Evolutionary conservation across 371 early-diverging fungal genomes (phyloP).

Genomic region (Smittium culicis): DNA sequence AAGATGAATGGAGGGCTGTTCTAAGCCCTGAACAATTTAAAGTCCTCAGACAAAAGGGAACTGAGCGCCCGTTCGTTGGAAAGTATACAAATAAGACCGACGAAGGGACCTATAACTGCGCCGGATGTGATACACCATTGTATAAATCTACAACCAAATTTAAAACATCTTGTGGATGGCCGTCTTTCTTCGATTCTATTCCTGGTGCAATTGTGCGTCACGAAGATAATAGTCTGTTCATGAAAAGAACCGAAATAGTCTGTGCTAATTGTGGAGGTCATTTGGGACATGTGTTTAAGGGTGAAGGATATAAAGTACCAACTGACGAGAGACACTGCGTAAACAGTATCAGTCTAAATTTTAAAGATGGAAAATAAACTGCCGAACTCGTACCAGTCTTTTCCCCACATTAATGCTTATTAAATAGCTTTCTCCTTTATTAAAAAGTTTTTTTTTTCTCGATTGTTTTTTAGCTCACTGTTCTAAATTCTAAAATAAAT

Average conservation of each 20-base stretch:
- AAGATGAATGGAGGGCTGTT: constrained; percentile 71
- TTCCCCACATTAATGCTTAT: no score
- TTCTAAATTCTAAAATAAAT: neutral
- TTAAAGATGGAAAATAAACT: neutral
- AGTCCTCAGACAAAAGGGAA: constrained; percentile 72
- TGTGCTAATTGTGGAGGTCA: constrained; percentile 84
- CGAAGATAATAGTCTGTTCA: constrained; percentile 52
- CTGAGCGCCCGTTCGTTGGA: constrained; percentile 73
- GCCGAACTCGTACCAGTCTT: no score
- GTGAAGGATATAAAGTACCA: constrained; percentile 76
- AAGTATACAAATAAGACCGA: constrained; percentile 62
- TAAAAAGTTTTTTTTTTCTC: neutral
- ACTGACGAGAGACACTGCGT: constrained; percentile 93
- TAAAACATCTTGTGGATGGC: constrained; percentile 85
- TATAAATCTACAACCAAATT: constrained; percentile 85
- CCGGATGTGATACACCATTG: constrained; percentile 74
- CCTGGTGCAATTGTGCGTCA: constrained; percentile 70
- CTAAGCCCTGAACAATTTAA: constrained; percentile 76
- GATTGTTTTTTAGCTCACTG: neutral
- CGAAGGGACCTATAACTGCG: constrained; percentile 68
- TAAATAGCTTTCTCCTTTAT: neutral
- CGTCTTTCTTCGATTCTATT: constrained; percentile 75
- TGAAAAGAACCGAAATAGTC: constrained; percentile 70
- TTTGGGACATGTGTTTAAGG: constrained; percentile 91
- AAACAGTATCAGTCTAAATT: constrained; percentile 66